These are phyloP conservation scores for Cylindrotheca closterium DNA, from an alignment of 108 stramenopile genomes.

Conservation along the genomic window DNA sequence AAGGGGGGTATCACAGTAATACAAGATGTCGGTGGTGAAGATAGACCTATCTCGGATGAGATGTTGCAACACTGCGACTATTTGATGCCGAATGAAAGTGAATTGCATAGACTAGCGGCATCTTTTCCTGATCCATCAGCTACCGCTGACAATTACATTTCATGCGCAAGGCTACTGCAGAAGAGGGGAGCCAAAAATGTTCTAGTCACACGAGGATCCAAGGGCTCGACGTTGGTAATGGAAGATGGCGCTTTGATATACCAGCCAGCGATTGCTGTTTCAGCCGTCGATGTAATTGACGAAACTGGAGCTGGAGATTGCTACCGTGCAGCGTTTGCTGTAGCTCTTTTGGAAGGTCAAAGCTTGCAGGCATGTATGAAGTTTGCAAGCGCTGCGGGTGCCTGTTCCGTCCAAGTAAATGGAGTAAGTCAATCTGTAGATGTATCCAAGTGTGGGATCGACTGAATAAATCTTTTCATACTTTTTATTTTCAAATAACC, in stretches of 20 bases:
- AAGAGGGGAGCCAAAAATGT: slow-evolving; percentile 59
- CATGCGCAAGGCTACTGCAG: slow-evolving; percentile 41
- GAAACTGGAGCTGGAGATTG: slow-evolving; percentile 87
- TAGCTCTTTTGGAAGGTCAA: slow-evolving; percentile 54
- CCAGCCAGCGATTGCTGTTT: slow-evolving; percentile 34
- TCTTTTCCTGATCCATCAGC: slow-evolving; percentile 8
- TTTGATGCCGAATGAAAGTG: slow-evolving; percentile 77
- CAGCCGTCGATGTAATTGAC: slow-evolving; percentile 54
- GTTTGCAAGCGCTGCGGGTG: slow-evolving; percentile 75
- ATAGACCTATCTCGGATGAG: slow-evolving; percentile 49
- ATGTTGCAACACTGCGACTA: slow-evolving; percentile 63
- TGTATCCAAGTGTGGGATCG: too few species aligned
- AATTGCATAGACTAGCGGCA: slow-evolving; percentile 59
- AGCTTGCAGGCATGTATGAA: slow-evolving; percentile 45
- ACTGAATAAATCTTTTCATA: too few species aligned
- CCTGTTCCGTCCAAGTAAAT: slow-evolving; percentile 56
- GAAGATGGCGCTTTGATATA: slow-evolving; percentile 32
- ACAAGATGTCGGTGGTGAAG: slow-evolving; percentile 81
- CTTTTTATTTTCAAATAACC: too few species aligned
- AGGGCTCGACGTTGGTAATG: slow-evolving; percentile 52
- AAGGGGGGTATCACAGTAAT: slow-evolving; percentile 41
- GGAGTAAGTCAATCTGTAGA: too few species aligned
- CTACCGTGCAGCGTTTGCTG: slow-evolving; percentile 83
- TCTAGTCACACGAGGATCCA: slow-evolving; percentile 62
- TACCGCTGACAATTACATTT: slow-evolving; percentile 9